Conservation (phyloP, 441 rosid species). For the Geranium incanum region DNA sequence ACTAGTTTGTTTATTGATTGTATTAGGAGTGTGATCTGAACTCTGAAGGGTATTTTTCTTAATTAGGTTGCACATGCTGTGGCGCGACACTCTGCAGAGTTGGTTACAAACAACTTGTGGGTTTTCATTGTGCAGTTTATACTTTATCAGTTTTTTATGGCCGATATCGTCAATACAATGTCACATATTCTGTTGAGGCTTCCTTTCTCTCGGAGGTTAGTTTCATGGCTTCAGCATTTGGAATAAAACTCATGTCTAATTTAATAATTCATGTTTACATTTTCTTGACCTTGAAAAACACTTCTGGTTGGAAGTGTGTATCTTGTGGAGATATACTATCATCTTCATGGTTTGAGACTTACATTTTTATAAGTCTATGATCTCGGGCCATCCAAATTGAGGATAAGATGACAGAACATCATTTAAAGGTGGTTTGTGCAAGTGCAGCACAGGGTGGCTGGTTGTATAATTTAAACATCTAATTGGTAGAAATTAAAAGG, state of each 20-base stretch:
- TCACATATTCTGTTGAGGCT: slow-evolving; percentile 65
- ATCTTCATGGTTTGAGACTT: not conserved
- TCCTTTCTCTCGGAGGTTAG: slow-evolving; percentile 82
- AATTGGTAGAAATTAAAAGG: not conserved
- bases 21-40: not conserved
- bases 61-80: slow-evolving; percentile 83
- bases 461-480: not conserved
- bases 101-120: slow-evolving; percentile 70
- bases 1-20: not conserved
- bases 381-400: not conserved
- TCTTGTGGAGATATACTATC: not conserved
- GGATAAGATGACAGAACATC: too few relatives aligned
- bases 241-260: not conserved
- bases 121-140: slow-evolving; percentile 58
- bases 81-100: slow-evolving; percentile 78
- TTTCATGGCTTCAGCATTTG: slow-evolving; percentile 14
- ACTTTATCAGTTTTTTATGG: slow-evolving; percentile 66
- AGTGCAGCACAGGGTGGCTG: not conserved
- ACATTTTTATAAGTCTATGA: not conserved
- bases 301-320: not conserved
- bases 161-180: slow-evolving; percentile 73
- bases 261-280: not conserved
- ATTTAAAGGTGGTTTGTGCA: not conserved
- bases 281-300: not conserved
- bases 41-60: slow-evolving; percentile 14